Evolutionary conservation across 2,329 filamentous ascomycete genomes (phyloP), one percentile per base, ranked within the genome.

Genomic region (Diaporthe eres): DNA sequence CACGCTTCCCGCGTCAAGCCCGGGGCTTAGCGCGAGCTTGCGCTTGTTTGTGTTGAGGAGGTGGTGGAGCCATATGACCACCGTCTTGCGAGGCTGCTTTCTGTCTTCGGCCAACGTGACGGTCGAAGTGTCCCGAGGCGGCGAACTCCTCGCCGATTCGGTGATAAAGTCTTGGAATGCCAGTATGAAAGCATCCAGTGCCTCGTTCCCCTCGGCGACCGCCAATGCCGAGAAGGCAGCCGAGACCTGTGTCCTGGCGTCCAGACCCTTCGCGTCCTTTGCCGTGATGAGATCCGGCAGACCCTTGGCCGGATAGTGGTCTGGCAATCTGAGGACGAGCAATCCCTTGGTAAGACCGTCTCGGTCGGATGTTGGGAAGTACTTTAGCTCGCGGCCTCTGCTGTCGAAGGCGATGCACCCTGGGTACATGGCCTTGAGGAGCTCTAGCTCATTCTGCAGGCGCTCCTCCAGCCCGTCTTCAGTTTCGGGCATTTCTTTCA

Each of bases 41-140:
- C 65, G 65, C 65, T 70, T 70, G 49, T 55, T 70, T 2, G 65
- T 70, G n/a, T 70, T 70, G 0, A 70, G 65, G 49, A 70, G 65
- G 49, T 70, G 65, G 49, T 70, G 65, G 5, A 55, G 65, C 65
- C 65, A 70, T 2, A 70, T 42, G 15, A 70, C 65, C n/a, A 55
- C 65, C 2, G 47, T 68, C 63, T 53, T 68, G 22, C 44, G 65
- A 12, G 22, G 47, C 34, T 39, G 63, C 13, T 51, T 60, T 1
- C 9, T 42, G 9, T 25, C 34, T 25, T 60, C 34, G 4, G 10
- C 34, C 12, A 10, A 15, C 28, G 51, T 15, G 34, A n/a, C 5
- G 63, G 15, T 6, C 19, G 42, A 44, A 8, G 12, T 15, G 47
- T 25, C 65, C 31, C 15, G 63, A 17, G 3, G 9, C 19, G 63